phyloP scores from a whole-genome alignment of 2,329 filamentous ascomycete species.

The Fusarium papillatum region DNA sequence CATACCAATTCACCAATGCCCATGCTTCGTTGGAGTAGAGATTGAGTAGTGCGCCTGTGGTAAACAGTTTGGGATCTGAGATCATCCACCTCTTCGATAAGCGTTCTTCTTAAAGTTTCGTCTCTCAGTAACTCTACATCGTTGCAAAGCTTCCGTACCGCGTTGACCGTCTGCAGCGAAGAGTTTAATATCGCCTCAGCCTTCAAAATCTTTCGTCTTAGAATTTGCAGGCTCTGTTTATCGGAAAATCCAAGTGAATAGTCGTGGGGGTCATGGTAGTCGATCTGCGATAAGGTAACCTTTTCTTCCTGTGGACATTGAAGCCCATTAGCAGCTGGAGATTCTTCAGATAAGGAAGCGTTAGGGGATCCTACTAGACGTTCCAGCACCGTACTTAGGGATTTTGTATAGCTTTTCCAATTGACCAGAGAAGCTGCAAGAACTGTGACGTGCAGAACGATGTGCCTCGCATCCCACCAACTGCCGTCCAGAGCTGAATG shows the following conservation, averaged over 20 bases:
- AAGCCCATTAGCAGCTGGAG: neutral
- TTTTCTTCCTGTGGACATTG: neutral
- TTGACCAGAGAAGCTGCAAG: neutral
- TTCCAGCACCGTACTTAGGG: neutral
- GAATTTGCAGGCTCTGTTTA: neutral
- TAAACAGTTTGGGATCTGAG: neutral
- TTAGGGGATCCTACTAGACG: neutral
- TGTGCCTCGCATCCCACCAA: neutral
- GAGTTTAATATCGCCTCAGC: neutral
- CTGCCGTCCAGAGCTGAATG: neutral
- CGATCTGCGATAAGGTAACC: neutral
- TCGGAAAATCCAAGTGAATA: neutral
- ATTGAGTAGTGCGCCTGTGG: neutral
- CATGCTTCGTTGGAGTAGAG: neutral
- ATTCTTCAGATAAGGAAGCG: neutral
- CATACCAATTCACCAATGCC: neutral
- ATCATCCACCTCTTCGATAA: neutral
- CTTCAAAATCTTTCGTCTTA: neutral
- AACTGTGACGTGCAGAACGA: neutral
- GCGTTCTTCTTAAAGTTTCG: neutral
- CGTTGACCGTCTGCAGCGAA: neutral
- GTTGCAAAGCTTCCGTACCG: neutral
- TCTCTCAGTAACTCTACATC: neutral
- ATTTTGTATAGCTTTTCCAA: neutral
- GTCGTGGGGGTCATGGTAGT: neutral